Evolutionary conservation across 345 rosid genomes (phyloP).

Genomic region (Dovyalis caffra): DNA sequence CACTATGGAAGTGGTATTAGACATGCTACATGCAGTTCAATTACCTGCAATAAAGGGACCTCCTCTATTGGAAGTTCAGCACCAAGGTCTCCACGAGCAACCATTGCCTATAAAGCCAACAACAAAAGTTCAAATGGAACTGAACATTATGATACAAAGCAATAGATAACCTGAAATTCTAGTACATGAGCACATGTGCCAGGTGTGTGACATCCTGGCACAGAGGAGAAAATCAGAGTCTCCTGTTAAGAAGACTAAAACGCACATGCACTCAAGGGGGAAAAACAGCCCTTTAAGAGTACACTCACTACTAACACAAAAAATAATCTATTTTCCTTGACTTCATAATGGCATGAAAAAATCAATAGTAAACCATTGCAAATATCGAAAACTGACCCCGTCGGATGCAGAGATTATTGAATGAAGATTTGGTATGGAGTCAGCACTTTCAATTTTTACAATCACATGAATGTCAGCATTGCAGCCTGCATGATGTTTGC

Average conservation of each 20-base stretch:
- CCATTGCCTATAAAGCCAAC: conserved; percentile 71
- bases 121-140: conserved; percentile 4
- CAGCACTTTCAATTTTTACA: conserved; percentile 92
- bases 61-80: conserved; percentile 99
- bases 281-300: not conserved
- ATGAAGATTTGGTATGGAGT: conserved; percentile 88
- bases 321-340: not conserved
- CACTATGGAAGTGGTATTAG: not conserved
- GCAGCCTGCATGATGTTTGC: conserved; percentile 51
- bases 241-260: not conserved
- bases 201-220: not conserved
- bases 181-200: not conserved
- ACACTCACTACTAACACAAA: not conserved
- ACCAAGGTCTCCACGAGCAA: conserved; percentile 99
- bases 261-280: not conserved
- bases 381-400: conserved; percentile 65
- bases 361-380: not conserved
- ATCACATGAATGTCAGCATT: conserved; percentile 80
- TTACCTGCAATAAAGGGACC: conserved; percentile 92
- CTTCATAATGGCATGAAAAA: not conserved
- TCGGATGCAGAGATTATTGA: conserved; percentile 88
- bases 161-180: not conserved
- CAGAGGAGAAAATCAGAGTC: not conserved
- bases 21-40: not conserved
- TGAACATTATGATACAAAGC: not conserved